Evolutionary conservation across 179 eudicot species (phyloP), one percentile per base, ranked within the genome.

Genomic region (Gypsophila paniculata): DNA sequence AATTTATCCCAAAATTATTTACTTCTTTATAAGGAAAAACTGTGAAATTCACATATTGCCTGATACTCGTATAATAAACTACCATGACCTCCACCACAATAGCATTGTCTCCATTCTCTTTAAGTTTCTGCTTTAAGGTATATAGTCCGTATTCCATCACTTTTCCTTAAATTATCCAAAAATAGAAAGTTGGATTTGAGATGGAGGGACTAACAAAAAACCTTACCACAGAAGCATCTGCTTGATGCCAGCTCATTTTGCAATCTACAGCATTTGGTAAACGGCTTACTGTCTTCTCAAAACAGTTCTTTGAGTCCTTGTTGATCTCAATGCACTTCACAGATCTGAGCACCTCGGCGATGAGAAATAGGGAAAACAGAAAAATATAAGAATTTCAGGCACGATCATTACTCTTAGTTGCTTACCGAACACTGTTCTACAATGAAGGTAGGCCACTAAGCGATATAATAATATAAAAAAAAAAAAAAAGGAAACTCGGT

Each of bases 161-260:
- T 29, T 29, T 1, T 29, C 34, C 34, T 42, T 42, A 6, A 42
- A 42, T 42, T 0, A 42, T 42, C 8, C 46, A 42, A 42, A 42
- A 42, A 42, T 2, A 42, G 34, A 29, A 29, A 29, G 34, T 29
- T 1, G 34, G 34, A 29, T 29, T 29, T 29, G 34, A 29, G 34
- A 29, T 29, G 34, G 34, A 4, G 34, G 34, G 34, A 29, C 34
- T 44, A 69, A 49, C 59, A 49, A 61, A n/a, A 61, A 71, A 72
- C 49, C 88, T 72, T 71, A 94, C 99, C 73, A 73, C 75, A 70
- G 99, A 80, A 76, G 95, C 82, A 79, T 94, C 99, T 14, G 90
- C 95, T 51, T 86, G 88, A 82, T 91, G 97, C 99, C 99, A 94
- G 80, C 96, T 88, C 80, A 94, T 87, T 79, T 78, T 88, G 85